Evolutionary conservation across 768 basidiomycete species (phyloP).

Genomic region (Hypsizygus marmoreus): DNA sequence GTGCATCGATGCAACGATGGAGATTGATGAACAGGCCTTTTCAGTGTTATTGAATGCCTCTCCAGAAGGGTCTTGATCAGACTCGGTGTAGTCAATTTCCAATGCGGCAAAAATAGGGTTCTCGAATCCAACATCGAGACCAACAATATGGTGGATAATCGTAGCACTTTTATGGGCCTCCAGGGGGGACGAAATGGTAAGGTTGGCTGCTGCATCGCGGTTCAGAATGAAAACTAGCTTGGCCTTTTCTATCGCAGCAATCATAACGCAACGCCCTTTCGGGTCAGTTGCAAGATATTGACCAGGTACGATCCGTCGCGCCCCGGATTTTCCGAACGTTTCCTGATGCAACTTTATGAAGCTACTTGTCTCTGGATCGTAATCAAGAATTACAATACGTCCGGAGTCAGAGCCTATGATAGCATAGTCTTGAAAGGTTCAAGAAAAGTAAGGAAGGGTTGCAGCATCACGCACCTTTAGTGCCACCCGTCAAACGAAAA

Average conservation of each 20-base stretch:
- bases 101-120: constrained; percentile 96
- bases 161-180: constrained; percentile 98
- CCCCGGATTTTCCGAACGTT: constrained; percentile 95
- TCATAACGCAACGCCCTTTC: constrained; percentile 94
- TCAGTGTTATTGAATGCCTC: constrained; percentile 90
- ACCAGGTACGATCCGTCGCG: constrained; percentile 93
- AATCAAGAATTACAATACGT: constrained; percentile 94
- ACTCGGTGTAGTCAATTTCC: constrained; percentile 95
- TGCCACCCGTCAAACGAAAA: constrained; percentile 95
- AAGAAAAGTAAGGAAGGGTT: constrained; percentile 43
- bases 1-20: not conserved
- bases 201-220: constrained; percentile 92
- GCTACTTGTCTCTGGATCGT: constrained; percentile 86
- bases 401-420: constrained; percentile 98
- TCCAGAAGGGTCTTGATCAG: constrained; percentile 94
- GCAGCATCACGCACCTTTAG: constrained; percentile 88
- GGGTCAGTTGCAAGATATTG: constrained; percentile 96
- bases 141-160: constrained; percentile 94
- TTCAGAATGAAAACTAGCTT: constrained; percentile 99
- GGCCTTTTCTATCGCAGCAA: constrained; percentile 91
- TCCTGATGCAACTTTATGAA: constrained; percentile 97
- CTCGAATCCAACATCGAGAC: constrained; percentile 97
- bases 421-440: constrained; percentile 84
- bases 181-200: constrained; percentile 96
- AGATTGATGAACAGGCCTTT: constrained; percentile 65